Conservation (phyloP, 257 asterid species). For the Osmanthus fragrans region DNA sequence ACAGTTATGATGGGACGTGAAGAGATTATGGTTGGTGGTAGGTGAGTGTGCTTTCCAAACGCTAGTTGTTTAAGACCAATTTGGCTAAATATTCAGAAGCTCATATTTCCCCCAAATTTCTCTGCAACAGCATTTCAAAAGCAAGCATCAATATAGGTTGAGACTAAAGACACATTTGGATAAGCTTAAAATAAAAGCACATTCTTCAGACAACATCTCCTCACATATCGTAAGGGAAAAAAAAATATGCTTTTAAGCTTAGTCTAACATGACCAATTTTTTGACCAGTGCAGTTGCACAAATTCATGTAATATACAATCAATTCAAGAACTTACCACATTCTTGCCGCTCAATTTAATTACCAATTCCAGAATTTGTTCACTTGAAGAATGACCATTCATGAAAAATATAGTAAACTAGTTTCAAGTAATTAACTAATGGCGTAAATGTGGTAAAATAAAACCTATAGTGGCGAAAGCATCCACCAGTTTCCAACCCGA, state of each 20-base stretch:
- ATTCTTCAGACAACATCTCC: too few species aligned
- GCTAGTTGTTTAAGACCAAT: background rate
- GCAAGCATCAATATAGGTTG: background rate
- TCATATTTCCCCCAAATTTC: background rate
- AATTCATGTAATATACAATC: too few species aligned
- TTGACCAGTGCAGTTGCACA: too few species aligned
- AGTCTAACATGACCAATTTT: too few species aligned
- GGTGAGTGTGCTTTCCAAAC: background rate
- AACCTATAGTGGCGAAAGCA: background rate
- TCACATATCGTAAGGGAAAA: too few species aligned
- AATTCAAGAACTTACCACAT: too few species aligned
- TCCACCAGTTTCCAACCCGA: background rate
- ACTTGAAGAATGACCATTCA: background rate
- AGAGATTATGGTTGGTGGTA: conserved; percentile 52
- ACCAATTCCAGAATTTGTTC: too few species aligned
- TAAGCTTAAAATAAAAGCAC: too few species aligned
- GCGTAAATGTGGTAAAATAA: background rate
- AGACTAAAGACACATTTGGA: background rate
- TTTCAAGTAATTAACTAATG: background rate
- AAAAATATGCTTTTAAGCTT: too few species aligned
- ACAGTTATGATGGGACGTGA: conserved; percentile 36
- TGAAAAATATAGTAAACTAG: background rate
- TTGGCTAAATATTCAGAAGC: background rate
- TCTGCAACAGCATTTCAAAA: background rate
- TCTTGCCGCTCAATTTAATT: too few species aligned